Evolutionary conservation across 2,329 filamentous ascomycete genomes (phyloP), one percentile per base, ranked within the genome.

Genomic region (Neopestalotiopsis rosae): DNA sequence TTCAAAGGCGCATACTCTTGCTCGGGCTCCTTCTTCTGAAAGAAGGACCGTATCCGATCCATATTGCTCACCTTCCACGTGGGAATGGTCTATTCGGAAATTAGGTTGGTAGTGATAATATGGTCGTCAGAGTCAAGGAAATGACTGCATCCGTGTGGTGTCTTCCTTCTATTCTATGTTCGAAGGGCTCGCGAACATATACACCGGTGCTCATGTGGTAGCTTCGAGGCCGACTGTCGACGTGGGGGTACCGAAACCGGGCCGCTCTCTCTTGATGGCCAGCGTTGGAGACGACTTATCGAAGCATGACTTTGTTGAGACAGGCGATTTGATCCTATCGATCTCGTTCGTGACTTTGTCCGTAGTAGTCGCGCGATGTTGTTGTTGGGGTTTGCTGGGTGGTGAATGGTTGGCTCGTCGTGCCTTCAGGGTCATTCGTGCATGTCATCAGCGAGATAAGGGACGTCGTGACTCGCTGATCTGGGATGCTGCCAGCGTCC

Each of bases 11-110:
- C 77, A 67, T 82, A 82, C 68, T 79, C 79, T 56, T 74, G 73
- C 52, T 74, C 76, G 12, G 76, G 73, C 69, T 76, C 74, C 69
- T 63, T 71, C 71, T 74, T 77, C 74, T 77, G 70, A 67, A 84
- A 80, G 12, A 83, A 72, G 4, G 77, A 74, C 65, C 78, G 80
- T 67, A 85, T 62, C 68, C 81, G 79, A 69, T 84, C 81, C 79
- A 84, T 67, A 66, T 67, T 56, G 68, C 42, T 49, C 20, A 10
- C 6, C 7, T 30, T 5, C 17, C 24, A 28, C 24, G 24, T 28
- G 24, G 24, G 17, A 14, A 49, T 9, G 30, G 20, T 1, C 20
- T 17, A 40, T 17, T 7, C 5, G 12, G 32, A 40, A 5, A 5
- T 10, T 1, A 38, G 34, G 5, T 34, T 42, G 57, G 5, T 62